A percentile compares a stretch with the other conserved stretches of the same genome.
Evolutionary conservation across 1,139 yeast genomes (phyloP).

Genomic region (Yamadazyma membranifaciens): DNA sequence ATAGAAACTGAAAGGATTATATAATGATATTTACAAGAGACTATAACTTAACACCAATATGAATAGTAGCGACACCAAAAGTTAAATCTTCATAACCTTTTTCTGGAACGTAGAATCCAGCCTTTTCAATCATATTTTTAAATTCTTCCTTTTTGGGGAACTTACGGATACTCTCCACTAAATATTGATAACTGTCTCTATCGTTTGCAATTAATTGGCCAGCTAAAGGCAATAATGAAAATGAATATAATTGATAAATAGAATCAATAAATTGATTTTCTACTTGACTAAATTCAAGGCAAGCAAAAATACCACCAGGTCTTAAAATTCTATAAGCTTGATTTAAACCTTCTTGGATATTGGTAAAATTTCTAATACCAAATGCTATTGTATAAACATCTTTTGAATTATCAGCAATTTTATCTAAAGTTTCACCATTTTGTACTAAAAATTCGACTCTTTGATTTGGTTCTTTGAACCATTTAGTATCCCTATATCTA

Average conservation of each 20-base stretch:
- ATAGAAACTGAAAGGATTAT: too few species aligned
- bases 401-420: slow-evolving; percentile 81
- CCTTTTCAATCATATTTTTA: slow-evolving; percentile 87
- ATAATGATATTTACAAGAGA: slow-evolving; percentile 3
- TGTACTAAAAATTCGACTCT: slow-evolving; percentile 83
- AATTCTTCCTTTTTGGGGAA: slow-evolving; percentile 93
- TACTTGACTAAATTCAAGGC: slow-evolving; percentile 92
- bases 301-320: slow-evolving; percentile 97
- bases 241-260: slow-evolving; percentile 84
- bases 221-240: slow-evolving; percentile 84
- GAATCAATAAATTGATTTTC: slow-evolving; percentile 74
- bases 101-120: slow-evolving; percentile 87
- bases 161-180: slow-evolving; percentile 88
- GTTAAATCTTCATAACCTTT: slow-evolving; percentile 92
- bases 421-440: slow-evolving; percentile 87
- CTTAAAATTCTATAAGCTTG: slow-evolving; percentile 93
- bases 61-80: slow-evolving; percentile 96
- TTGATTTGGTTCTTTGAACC: slow-evolving; percentile 48
- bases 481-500: slow-evolving; percentile 56
- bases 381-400: slow-evolving; percentile 96
- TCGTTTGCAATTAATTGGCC: slow-evolving; percentile 96
- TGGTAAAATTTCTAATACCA: slow-evolving; percentile 95
- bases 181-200: slow-evolving; percentile 90
- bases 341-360: slow-evolving; percentile 87
- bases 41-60: slow-evolving; percentile 83